A percentile compares a stretch with the other conserved stretches of the same genome.
Evolutionary conservation across 169 alveolate genomes (phyloP).

Genomic region (Plasmodium gaboni): DNA sequence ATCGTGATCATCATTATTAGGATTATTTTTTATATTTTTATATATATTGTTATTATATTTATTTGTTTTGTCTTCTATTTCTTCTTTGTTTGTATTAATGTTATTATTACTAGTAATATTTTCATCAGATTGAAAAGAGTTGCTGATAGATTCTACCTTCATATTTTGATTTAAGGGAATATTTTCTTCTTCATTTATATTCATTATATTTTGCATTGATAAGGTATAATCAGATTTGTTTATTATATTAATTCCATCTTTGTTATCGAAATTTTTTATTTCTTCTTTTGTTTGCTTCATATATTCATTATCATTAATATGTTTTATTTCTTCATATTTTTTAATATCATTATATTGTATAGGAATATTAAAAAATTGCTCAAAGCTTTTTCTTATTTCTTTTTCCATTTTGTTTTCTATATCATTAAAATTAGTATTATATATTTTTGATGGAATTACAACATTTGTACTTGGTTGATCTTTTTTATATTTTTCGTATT

Average conservation of each 20-base stretch:
- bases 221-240: too few species aligned
- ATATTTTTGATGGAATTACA: too few species aligned
- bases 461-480: too few species aligned
- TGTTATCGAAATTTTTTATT: conserved; percentile 2
- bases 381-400: conserved; percentile 61
- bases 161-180: not conserved
- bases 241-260: not conserved
- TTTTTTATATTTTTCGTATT: too few species aligned
- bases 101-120: conserved; percentile 12
- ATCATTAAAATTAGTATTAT: not conserved
- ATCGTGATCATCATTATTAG: too few species aligned
- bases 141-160: conserved; percentile 10
- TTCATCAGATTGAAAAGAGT: conserved; percentile 7
- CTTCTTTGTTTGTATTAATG: not conserved
- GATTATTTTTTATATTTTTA: not conserved
- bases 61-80: not conserved
- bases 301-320: not conserved
- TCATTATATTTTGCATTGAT: not conserved
- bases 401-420: conserved; percentile 26
- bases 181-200: not conserved
- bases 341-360: conserved; percentile 1
- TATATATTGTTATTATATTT: not conserved
- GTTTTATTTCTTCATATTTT: not conserved
- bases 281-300: not conserved
- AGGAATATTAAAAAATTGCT: conserved; percentile 11